Evolutionary conservation across 2,329 filamentous ascomycete genomes (phyloP).

Genomic region (Cladophialophora immunda): DNA sequence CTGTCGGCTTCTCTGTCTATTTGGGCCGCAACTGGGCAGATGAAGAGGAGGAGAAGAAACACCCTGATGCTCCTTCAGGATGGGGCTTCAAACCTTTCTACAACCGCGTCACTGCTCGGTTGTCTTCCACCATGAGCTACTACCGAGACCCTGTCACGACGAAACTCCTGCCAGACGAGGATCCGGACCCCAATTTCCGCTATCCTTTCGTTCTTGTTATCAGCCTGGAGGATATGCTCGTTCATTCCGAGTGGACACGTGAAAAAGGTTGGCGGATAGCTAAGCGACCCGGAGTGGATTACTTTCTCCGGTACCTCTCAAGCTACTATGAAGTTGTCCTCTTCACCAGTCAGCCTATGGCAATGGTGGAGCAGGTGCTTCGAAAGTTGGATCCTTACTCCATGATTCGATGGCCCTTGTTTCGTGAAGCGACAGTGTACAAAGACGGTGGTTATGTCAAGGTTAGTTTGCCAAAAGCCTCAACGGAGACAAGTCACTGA

Average conservation of each 20-base stretch:
- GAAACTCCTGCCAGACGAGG: constrained; percentile 78
- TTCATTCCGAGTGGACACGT: constrained; percentile 93
- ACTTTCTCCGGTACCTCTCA: constrained; percentile 94
- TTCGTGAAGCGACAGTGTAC: constrained; percentile 95
- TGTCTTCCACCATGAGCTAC: constrained; percentile 81
- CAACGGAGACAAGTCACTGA: constrained; percentile 39
- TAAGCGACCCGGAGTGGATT: constrained; percentile 94
- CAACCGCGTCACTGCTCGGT: constrained; percentile 77
- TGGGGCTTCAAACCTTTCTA: constrained; percentile 81
- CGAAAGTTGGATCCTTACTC: constrained; percentile 94
- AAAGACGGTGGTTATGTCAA: constrained; percentile 97
- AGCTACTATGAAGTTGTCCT: constrained; percentile 98
- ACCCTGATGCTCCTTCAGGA: constrained; percentile 79
- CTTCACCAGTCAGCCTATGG: constrained; percentile 87
- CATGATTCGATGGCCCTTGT: constrained; percentile 94
- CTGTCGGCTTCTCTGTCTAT: constrained; percentile 71
- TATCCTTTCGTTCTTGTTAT: constrained; percentile 93
- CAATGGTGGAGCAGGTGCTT: constrained; percentile 84
- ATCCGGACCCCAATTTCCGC: constrained; percentile 75
- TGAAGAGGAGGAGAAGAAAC: constrained; percentile 73
- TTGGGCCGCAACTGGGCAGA: constrained; percentile 87
- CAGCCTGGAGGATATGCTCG: constrained; percentile 89
- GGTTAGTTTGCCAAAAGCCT: constrained; percentile 60
- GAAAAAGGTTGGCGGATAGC: constrained; percentile 95
- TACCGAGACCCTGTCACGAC: constrained; percentile 96